Base-by-base conservation (phyloP, 495 filamentous ascomycete species). In the Xylaria palmicola region DNA sequence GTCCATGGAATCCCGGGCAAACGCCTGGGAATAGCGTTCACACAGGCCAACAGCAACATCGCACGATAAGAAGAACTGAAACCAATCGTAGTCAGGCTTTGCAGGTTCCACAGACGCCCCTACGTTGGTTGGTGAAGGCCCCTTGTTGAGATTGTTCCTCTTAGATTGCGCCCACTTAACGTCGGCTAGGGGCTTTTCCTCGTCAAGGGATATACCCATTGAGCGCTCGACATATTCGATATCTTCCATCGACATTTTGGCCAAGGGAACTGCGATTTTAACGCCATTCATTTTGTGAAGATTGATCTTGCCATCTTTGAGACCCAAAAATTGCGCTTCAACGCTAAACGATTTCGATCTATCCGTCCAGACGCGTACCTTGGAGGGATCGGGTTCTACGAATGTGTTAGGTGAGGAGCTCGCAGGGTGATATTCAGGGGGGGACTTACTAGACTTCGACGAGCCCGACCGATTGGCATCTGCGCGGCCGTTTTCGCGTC, bases 281-380 rank as follows among this genome's bases (percentile, higher is more conserved):
- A 99, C 91, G 10, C 94, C 94, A 69, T 99, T 99, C 71, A 88
- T 79, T 79, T 99, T 99, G 78, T 99, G 94, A 5, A 99, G 81
- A 74, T 98, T 94, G 62, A 99, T 94, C 78, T 99, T 98, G 45
- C 92, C 91, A 72, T 98, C 94, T 70, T 85, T 88, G 22, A 97
- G 79, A 17, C 93, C 95, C 60, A 98, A 86, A 71, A 97, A 99
- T 68, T 99, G 91, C 9, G 94, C 94, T 57, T 99, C 94, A 59
- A 99, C 94, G 60, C 92, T 97, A 75, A 99, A 99, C 10, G 91
- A 90, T 65, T 92, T 95, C 17, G 90, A 88, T 50, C 95, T 86
- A 72, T 99, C 94, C 10, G 92, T 96, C 94, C 94, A 99, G 15
- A 85, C 89, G 51, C 94, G 87, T 20, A 92, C 85, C 74, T 94